These are phyloP conservation scores for Galerina marginata DNA, from an alignment of 768 basidiomycete genomes.

Conservation along the genomic window DNA sequence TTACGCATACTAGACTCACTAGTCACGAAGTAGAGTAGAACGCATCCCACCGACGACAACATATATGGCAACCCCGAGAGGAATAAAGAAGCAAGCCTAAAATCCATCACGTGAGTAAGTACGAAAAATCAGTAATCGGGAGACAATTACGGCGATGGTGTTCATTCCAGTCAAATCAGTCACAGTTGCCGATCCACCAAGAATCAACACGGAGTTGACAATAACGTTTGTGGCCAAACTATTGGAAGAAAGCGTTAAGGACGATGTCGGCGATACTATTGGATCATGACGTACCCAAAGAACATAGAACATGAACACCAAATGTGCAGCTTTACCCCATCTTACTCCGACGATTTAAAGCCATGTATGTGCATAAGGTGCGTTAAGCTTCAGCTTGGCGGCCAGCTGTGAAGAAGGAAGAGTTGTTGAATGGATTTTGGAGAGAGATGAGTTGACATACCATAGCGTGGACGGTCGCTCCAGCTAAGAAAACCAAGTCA, in stretches of 20 bases:
- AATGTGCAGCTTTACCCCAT: constrained; percentile 83
- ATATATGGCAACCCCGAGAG: constrained; percentile 86
- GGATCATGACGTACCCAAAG: constrained; percentile 63
- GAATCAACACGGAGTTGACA: constrained; percentile 84
- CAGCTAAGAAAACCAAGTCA: constrained; percentile 43
- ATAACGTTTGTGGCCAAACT: constrained; percentile 90
- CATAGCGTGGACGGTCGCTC: constrained; percentile 87
- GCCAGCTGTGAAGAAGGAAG: constrained; percentile 59
- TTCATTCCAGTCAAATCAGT: constrained; percentile 88
- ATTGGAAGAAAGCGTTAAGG: background rate
- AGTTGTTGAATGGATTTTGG: background rate
- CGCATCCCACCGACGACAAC: constrained; percentile 89
- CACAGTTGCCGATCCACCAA: constrained; percentile 88
- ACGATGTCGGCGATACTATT: background rate
- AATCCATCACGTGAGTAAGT: background rate
- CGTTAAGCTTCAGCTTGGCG: constrained; percentile 90
- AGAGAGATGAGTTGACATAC: constrained; percentile 35
- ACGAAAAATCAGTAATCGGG: background rate
- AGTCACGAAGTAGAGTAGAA: constrained; percentile 84
- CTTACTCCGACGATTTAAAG: constrained; percentile 82
- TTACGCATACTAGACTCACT: constrained; percentile 53
- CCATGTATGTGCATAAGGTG: constrained; percentile 90
- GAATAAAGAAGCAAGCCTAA: constrained; percentile 88
- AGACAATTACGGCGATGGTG: constrained; percentile 68
- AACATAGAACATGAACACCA: constrained; percentile 90